Evolutionary conservation across 305 asterid genomes (phyloP).

Genomic region (Caryopteris hybrid): DNA sequence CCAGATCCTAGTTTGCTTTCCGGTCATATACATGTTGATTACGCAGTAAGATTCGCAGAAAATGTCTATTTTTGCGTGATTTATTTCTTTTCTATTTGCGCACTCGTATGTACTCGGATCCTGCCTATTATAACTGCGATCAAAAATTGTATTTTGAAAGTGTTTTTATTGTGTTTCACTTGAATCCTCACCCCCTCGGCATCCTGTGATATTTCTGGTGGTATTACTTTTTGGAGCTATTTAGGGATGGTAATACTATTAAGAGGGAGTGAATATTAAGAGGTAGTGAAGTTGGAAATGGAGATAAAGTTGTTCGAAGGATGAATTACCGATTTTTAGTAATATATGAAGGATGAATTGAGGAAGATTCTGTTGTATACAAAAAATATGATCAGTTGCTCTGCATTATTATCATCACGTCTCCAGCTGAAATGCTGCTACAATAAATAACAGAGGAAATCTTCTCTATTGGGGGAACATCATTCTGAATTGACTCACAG

Average conservation of each 20-base stretch:
- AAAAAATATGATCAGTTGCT: not conserved
- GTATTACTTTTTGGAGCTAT: not conserved
- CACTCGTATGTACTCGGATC: not conserved
- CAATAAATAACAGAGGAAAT: not conserved
- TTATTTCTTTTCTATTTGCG: not conserved
- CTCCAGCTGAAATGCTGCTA: not conserved
- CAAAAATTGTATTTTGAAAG: not conserved
- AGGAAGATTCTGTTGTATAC: no score
- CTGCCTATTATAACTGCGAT: not conserved
- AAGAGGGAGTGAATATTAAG: not conserved
- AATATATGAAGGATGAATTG: not conserved
- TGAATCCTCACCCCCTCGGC: not conserved
- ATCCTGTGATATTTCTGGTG: not conserved
- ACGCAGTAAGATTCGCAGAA: not conserved
- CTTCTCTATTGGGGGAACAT: not conserved
- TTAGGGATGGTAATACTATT: not conserved
- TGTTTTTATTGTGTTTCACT: not conserved
- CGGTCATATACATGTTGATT: not conserved
- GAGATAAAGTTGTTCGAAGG: not conserved
- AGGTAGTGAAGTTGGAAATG: not conserved
- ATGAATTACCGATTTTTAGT: not conserved
- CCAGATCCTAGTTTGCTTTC: constrained; percentile 1
- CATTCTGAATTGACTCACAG: not conserved
- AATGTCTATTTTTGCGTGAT: not conserved
- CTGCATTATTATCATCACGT: not conserved